These are phyloP conservation scores for Acrasis kona DNA, from an alignment of 78 protist species.

Conservation along the genomic window DNA sequence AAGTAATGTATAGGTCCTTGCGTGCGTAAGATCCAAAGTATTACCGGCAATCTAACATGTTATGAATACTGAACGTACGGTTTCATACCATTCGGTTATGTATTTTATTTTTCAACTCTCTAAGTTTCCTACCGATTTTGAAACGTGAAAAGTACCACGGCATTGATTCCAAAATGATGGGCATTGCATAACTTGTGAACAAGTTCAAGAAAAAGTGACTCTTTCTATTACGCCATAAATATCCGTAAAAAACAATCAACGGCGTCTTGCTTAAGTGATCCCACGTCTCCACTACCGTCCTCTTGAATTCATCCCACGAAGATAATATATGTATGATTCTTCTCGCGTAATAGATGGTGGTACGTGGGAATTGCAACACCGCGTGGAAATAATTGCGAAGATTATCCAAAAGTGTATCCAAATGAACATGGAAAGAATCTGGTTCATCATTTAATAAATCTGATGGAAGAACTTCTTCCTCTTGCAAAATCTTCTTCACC, in stretches of 20 bases:
- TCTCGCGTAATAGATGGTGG: background rate
- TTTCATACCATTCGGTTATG: background rate
- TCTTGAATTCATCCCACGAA: background rate
- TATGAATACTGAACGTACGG: background rate
- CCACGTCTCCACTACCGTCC: background rate
- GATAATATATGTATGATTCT: background rate
- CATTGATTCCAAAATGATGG: conserved; percentile 12
- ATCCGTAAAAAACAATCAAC: background rate
- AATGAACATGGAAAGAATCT: background rate
- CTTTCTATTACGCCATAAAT: background rate
- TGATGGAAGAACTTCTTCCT: too few species aligned
- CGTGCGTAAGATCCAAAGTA: background rate
- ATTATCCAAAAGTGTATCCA: background rate
- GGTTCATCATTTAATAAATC: too few species aligned
- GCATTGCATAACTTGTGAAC: conserved; percentile 6
- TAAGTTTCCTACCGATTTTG: background rate
- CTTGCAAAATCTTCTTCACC: too few species aligned
- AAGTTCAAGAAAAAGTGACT: background rate
- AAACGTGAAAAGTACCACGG: conserved; percentile 20
- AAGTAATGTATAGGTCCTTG: background rate
- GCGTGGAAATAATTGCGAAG: background rate
- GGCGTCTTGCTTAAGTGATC: conserved; percentile 7
- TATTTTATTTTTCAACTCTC: background rate
- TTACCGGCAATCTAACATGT: background rate
- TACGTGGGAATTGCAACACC: background rate